Base-by-base conservation (phyloP, 202 grass and related monocot species). In the Digitaria exilis region DNA sequence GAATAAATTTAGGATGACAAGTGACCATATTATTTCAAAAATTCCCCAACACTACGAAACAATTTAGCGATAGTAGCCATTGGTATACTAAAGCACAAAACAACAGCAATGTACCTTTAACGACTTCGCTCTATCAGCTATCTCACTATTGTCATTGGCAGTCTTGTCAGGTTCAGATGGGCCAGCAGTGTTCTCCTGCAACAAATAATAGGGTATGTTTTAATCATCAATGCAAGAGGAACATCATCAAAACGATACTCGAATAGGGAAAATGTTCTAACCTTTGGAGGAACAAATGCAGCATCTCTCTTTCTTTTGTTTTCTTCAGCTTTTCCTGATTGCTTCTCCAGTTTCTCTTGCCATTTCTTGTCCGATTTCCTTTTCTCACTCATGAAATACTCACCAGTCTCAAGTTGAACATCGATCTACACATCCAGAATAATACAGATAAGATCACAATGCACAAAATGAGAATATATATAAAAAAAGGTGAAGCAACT, bases 331-430 rank as follows among this genome's bases (percentile, higher is more conserved):
- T 91, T 98, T 83, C 88, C 95, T 73, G 92, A 86, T 77, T 98
- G 95, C 73, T 93, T 98, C 35, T 98, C 89, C 73, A 88, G 78
- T 54, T 98, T 98, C 50, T 98, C 92, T 88, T 92, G 87, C 91
- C 92, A 95, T 84, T 98, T 95, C 79, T 91, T 95, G 75, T 79
- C 92, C 24, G 90, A 90, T 80, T 95, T 95, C 87, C 86, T 95
- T 88, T 92, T 95, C 59, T 93, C 96, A 76, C 92, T 98, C 63
- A 98, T 67, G 89, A 98, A 98, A 95, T 83, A 98, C 83, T 98
- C 92, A 85, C 96, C 96, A 80, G 74, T 95, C 82, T 93, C 87
- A 69, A 98, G 85, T 82, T 90, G 68, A 62, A 87, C 51, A 76
- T 98, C 96, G 80, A 96, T 89, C 96, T 98, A 84, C 69, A 96